Conservation (phyloP, 495 filamentous ascomycete species). For the Trichocladium uniseriatum region DNA sequence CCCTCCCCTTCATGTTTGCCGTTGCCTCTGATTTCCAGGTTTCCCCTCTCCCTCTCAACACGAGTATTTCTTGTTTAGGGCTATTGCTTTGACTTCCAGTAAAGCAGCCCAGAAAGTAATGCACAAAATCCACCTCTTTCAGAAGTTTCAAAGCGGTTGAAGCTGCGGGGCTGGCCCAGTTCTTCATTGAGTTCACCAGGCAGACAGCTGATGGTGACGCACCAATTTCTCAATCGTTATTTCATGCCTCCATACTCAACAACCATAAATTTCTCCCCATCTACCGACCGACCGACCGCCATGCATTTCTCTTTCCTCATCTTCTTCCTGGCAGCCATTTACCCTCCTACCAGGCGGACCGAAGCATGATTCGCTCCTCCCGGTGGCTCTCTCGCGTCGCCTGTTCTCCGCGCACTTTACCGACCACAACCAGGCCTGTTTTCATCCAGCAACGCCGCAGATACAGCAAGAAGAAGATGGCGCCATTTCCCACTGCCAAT, state of each 20-base stretch:
- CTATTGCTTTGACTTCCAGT: too few relatives aligned
- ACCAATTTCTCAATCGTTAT: background rate
- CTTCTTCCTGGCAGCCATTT: too few relatives aligned
- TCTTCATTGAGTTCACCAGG: background rate
- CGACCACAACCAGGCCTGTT: background rate
- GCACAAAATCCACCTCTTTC: too few relatives aligned
- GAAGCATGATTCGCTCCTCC: background rate
- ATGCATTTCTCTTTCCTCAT: too few relatives aligned
- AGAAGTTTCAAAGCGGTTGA: background rate
- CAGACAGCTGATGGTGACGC: background rate
- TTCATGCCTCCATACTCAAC: background rate
- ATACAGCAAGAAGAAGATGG: conserved; percentile 7
- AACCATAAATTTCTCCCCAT: background rate
- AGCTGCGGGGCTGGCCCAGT: too few relatives aligned
- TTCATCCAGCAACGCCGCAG: background rate
- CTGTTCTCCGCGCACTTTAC: background rate
- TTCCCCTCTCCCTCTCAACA: too few relatives aligned
- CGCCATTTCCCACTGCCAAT: conserved; percentile 17
- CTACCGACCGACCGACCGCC: background rate
- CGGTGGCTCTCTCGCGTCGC: background rate
- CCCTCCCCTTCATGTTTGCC: too few relatives aligned
- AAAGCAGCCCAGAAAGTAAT: too few relatives aligned
- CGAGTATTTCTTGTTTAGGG: too few relatives aligned
- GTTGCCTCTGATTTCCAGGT: too few relatives aligned
- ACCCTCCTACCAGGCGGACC: too few relatives aligned